Base-by-base conservation (phyloP, 495 filamentous ascomycete genomes). In the Barbatosphaeria neglecta region DNA sequence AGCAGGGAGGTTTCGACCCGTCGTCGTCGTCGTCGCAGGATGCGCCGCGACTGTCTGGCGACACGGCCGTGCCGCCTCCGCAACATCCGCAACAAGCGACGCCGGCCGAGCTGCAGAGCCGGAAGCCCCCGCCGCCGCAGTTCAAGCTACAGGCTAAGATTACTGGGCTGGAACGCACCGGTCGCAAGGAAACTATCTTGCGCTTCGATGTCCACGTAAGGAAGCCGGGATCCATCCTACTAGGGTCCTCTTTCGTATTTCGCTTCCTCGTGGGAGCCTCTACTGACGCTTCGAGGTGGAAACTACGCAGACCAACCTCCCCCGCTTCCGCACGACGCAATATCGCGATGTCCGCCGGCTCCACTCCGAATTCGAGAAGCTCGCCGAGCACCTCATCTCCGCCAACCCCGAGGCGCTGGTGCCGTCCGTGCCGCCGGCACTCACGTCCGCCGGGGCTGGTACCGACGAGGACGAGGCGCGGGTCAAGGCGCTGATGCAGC, bases 381-480 rank as follows among this genome's bases (percentile, higher is more conserved):
- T 99, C 19, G 87, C 86, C 20, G 86, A 95, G 44, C 93, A 99
- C 59, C 70, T 99, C 23, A 85, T 96, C 53, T 93, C 89, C 27
- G 86, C 90, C 13, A 96, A 96, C 57, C 93, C 93, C 10, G 93
- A 99, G 68, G 86, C 90, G 20, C 71, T 97, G n/a, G 92, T 99
- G 15, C 93, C 93, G n/a, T 87, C 90, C 1, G 86, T 99, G 6
- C 93, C 93, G 33, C 86, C 90, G 16, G 76, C 90, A 5, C 68
- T 90, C 43, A 97, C 93, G 2, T 87, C 89, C 9, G 93, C 93
- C 16, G 93, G 93, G 17, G 88, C 88, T 10, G 93, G 93, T 16
- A 99, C 93, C 10, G 92, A 96, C 42, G 93, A 99, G 61, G 93
- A 99, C 55, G 93, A 99, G 66, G 67, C 76, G 16, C 77, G 93